phyloP scores from a whole-genome alignment of 139 green algal species.

The Tetraselmis chui region DNA sequence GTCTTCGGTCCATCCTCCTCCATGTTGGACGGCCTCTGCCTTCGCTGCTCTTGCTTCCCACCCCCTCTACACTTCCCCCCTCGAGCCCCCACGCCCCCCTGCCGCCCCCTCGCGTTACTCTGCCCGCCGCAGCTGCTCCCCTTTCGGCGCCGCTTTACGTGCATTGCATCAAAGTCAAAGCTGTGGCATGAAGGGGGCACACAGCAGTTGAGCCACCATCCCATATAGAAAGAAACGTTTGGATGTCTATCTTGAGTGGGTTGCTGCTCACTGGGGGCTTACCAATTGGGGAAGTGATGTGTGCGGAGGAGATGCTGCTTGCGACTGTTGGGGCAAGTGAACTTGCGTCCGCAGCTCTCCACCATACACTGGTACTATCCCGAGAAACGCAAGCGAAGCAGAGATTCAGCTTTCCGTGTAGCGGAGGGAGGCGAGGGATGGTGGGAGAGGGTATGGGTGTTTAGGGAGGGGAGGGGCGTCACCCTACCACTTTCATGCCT shows the following conservation, averaged over 20 bases:
- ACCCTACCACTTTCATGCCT: constrained; percentile 8
- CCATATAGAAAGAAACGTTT: too few species aligned
- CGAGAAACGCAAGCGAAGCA: background rate
- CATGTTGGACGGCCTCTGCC: too few species aligned
- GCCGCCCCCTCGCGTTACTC: background rate
- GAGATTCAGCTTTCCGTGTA: too few species aligned
- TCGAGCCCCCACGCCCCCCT: background rate
- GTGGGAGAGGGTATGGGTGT: background rate
- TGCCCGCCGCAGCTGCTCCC: background rate
- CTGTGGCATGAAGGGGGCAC: too few species aligned
- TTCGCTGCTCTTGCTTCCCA: too few species aligned
- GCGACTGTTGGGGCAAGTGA: constrained; percentile 19
- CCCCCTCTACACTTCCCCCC: too few species aligned
- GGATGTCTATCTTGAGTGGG: too few species aligned
- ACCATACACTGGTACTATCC: constrained; percentile 33
- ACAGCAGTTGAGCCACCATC: too few species aligned
- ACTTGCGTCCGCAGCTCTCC: constrained; percentile 34
- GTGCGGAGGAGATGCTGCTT: constrained; percentile 4
- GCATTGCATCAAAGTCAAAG: background rate
- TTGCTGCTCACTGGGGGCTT: too few species aligned
- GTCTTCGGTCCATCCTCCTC: background rate
- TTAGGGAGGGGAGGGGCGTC: too few species aligned
- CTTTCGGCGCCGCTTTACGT: background rate
- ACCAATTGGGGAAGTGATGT: background rate
- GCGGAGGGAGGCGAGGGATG: background rate